Evolutionary conservation across 768 basidiomycete species (phyloP).

Genomic region (Pleurotus djamor): DNA sequence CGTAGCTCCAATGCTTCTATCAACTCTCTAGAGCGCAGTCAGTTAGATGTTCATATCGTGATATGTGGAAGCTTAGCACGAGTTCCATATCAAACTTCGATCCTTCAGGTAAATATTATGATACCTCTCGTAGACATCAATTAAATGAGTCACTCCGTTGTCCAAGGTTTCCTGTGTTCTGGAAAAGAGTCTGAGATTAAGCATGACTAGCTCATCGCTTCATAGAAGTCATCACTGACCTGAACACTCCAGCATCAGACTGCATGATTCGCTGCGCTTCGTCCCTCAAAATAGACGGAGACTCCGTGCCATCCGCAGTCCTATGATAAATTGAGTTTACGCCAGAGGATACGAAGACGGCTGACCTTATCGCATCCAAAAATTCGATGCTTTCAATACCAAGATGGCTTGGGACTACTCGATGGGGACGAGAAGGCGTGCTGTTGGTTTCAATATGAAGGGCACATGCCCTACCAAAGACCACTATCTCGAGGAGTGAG

Average conservation of each 20-base stretch:
- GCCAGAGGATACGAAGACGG: background rate
- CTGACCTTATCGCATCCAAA: conserved; percentile 78
- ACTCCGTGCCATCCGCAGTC: conserved; percentile 73
- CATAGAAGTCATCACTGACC: conserved; percentile 34
- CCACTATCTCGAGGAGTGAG: conserved; percentile 97
- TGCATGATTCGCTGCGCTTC: conserved; percentile 99
- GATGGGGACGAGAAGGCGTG: conserved; percentile 87
- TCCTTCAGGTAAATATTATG: conserved; percentile 94
- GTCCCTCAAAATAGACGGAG: conserved; percentile 86
- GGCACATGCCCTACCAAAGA: conserved; percentile 96
- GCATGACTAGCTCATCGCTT: background rate
- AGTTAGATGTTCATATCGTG: conserved; percentile 20
- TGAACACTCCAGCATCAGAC: conserved; percentile 94
- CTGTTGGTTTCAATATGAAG: conserved; percentile 93
- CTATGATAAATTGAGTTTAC: conserved; percentile 27
- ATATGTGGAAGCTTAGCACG: conserved; percentile 38
- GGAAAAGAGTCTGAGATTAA: conserved; percentile 6
- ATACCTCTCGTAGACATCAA: conserved; percentile 83
- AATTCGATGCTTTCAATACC: conserved; percentile 81
- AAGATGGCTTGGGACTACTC: conserved; percentile 79
- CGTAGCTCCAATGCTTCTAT: conserved; percentile 96
- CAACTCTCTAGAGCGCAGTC: conserved; percentile 62
- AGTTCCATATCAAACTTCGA: conserved; percentile 99
- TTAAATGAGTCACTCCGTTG: conserved; percentile 86
- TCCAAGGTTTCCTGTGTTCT: conserved; percentile 88